Evolutionary conservation across 768 basidiomycete species (phyloP).

Genomic region (Clathrus columnatus): DNA sequence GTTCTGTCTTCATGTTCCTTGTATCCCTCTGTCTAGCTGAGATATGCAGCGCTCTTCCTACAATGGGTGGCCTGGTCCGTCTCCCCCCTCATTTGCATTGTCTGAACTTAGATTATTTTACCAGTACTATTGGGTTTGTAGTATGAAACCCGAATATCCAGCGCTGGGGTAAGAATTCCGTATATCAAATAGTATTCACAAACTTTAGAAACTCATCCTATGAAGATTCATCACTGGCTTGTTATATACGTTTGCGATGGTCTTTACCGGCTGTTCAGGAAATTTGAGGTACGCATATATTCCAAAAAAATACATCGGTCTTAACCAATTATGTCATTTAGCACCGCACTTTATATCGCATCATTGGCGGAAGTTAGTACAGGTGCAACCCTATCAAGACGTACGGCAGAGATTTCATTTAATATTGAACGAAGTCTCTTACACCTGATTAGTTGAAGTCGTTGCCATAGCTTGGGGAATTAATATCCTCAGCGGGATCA

Average conservation of each 20-base stretch:
- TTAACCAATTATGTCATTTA: conserved; percentile 13
- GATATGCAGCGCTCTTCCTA: conserved; percentile 49
- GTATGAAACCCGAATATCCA: conserved; percentile 46
- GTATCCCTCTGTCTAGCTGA: conserved; percentile 49
- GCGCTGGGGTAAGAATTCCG: conserved; percentile 40
- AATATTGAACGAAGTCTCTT: not conserved
- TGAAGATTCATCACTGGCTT: conserved; percentile 39
- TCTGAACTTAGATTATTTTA: not conserved
- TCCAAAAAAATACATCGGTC: not conserved
- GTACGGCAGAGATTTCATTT: not conserved
- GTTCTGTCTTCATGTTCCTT: conserved; percentile 50
- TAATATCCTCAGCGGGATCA: conserved; percentile 43
- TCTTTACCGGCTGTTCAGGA: conserved; percentile 50
- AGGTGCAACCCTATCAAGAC: conserved; percentile 32
- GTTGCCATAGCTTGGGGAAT: conserved; percentile 49
- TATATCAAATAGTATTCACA: not conserved
- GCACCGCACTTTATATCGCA: conserved; percentile 47
- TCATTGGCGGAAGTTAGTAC: conserved; percentile 43
- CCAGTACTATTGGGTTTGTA: conserved; percentile 55
- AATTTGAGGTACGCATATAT: conserved; percentile 35
- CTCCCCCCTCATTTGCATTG: not conserved
- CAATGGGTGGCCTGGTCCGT: conserved; percentile 40
- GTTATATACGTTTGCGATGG: conserved; percentile 54
- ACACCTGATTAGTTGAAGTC: conserved; percentile 31
- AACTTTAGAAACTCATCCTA: not conserved